A percentile compares a stretch with the other conserved stretches of the same genome.
phyloP scores from a whole-genome alignment of 352 stramenopile species.

The Pythium dissotocum region DNA sequence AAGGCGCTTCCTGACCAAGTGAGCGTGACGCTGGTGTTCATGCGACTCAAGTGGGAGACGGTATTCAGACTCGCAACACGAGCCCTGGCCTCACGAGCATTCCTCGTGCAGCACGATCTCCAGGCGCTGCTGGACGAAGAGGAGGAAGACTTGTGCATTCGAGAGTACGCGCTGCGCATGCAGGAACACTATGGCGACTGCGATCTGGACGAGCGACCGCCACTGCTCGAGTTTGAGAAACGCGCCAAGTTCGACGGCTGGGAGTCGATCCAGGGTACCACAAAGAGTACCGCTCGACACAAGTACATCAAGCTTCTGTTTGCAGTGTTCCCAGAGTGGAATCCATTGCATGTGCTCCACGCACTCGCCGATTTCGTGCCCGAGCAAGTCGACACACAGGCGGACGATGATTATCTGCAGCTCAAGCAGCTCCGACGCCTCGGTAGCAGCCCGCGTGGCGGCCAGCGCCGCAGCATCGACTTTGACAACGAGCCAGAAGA shows the following conservation, averaged over 20 bases:
- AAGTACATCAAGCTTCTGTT: constrained; percentile 84
- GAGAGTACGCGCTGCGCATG: constrained; percentile 80
- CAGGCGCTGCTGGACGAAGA: constrained; percentile 41
- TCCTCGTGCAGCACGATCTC: constrained; percentile 52
- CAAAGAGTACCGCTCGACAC: constrained; percentile 42
- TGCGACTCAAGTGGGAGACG: constrained; percentile 57
- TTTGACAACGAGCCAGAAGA: constrained; percentile 11
- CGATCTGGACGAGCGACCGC: constrained; percentile 46
- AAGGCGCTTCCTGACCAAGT: constrained; percentile 55
- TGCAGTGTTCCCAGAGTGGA: constrained; percentile 69
- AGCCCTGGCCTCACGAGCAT: constrained; percentile 48
- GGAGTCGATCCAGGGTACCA: constrained; percentile 60
- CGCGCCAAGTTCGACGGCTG: constrained; percentile 80
- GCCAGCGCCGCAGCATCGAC: not conserved
- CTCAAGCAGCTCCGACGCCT: constrained; percentile 31
- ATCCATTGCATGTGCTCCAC: constrained; percentile 56
- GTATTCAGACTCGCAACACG: constrained; percentile 54
- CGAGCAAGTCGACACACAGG: constrained; percentile 18
- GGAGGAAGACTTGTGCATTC: constrained; percentile 65
- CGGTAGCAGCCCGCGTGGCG: constrained; percentile 26
- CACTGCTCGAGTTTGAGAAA: constrained; percentile 68
- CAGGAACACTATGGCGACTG: constrained; percentile 75
- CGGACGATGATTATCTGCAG: constrained; percentile 26
- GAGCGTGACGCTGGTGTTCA: constrained; percentile 50
- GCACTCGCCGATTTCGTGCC: constrained; percentile 44